phyloP scores from a whole-genome alignment of 305 asterid genomes.

The Stenogyne calaminthoides region DNA sequence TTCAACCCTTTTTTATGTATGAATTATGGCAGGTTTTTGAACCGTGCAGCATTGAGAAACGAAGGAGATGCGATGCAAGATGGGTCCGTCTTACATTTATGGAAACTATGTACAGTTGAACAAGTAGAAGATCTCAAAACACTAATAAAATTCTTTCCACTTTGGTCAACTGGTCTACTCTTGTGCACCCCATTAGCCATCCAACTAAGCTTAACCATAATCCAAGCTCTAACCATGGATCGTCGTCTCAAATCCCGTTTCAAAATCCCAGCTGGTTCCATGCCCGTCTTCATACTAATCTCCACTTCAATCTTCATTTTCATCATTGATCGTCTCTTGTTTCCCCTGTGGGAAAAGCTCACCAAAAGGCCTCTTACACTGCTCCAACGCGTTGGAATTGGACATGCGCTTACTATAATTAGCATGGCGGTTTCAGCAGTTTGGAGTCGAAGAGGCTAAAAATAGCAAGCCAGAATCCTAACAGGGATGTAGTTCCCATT shows the following conservation, averaged over 20 bases:
- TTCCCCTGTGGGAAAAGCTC: slow-evolving; percentile 42
- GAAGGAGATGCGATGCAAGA: slow-evolving; percentile 43
- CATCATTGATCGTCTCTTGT: slow-evolving; percentile 50
- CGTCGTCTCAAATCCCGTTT: slow-evolving; percentile 49
- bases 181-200: slow-evolving; percentile 52
- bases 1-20: neutral
- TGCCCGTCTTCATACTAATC: slow-evolving; percentile 58
- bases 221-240: slow-evolving; percentile 64
- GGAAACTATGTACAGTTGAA: slow-evolving; percentile 54
- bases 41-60: slow-evolving; percentile 60
- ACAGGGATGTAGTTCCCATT: slow-evolving; percentile 38
- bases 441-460: slow-evolving; percentile 60
- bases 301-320: slow-evolving; percentile 50
- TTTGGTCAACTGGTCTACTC: slow-evolving; percentile 57
- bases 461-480: neutral
- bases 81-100: slow-evolving; percentile 36
- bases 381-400: slow-evolving; percentile 64
- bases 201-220: slow-evolving; percentile 42
- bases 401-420: slow-evolving; percentile 54
- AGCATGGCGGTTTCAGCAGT: slow-evolving; percentile 76
- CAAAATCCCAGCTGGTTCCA: slow-evolving; percentile 69
- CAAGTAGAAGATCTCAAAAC: slow-evolving; percentile 72
- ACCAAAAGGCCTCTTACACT: slow-evolving; percentile 45
- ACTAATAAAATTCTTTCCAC: slow-evolving; percentile 57
- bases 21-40: slow-evolving; percentile 52